These are phyloP conservation scores for Beauveria medogensis DNA, from an alignment of 2,329 filamentous ascomycete genomes.

Conservation along the genomic window DNA sequence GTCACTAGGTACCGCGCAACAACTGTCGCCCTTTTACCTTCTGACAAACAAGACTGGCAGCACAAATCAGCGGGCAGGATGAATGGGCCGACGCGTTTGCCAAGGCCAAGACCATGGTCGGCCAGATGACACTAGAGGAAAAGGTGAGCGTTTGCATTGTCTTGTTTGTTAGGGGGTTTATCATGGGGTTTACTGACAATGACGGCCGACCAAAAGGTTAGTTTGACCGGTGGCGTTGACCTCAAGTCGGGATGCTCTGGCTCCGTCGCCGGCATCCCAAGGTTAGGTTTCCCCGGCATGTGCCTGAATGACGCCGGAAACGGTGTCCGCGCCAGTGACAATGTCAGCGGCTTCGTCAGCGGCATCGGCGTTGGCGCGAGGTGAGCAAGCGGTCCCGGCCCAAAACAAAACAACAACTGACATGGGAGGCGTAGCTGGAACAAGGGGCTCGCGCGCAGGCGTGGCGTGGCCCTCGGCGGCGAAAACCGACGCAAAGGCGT, in stretches of 20 bases:
- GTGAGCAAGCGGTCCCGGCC: conserved; percentile 34
- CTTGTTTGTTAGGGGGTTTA: not conserved
- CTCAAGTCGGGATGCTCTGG: conserved; percentile 42
- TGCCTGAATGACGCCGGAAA: conserved; percentile 43
- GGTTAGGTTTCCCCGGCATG: conserved; percentile 37
- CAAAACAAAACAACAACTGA: conserved; percentile 45
- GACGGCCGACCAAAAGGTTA: conserved; percentile 15
- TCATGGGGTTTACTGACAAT: not conserved
- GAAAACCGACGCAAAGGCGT: conserved; percentile 25
- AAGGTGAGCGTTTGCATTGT: conserved; percentile 32
- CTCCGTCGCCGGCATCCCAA: conserved; percentile 36
- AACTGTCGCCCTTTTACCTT: rapidly evolving
- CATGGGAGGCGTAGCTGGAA: conserved; percentile 41
- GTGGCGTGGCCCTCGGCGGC: conserved; percentile 6
- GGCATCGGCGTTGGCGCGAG: conserved; percentile 39
- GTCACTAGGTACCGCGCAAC: not conserved
- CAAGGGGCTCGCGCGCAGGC: conserved; percentile 26
- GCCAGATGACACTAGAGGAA: conserved; percentile 57
- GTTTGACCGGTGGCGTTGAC: conserved; percentile 42
- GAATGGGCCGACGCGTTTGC: conserved; percentile 50
- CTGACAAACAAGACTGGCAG: conserved; percentile 15
- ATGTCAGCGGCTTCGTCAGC: conserved; percentile 40
- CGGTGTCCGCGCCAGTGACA: conserved; percentile 38
- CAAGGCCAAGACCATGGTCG: conserved; percentile 48
- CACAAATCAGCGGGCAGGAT: conserved; percentile 23